Conservation (phyloP, 192 early-diverging fungal species). For the Gigaspora rosea region DNA sequence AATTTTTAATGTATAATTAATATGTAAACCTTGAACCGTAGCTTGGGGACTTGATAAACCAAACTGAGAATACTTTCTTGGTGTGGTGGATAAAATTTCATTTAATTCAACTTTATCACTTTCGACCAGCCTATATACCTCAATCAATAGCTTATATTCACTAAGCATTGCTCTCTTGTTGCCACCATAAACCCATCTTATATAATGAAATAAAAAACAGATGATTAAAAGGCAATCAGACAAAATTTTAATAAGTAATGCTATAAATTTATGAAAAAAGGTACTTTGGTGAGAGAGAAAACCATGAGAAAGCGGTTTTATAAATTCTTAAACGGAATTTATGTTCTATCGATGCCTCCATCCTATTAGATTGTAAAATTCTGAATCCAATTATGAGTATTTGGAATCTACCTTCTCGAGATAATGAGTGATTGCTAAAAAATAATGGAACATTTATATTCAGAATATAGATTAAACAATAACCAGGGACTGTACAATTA, state of each 20-base stretch:
- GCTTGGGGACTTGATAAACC: slow-evolving; percentile 39
- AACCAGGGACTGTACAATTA: not conserved
- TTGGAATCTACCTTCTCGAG: slow-evolving; percentile 78
- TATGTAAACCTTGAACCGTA: slow-evolving; percentile 36
- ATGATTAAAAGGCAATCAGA: not conserved
- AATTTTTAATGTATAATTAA: not conserved
- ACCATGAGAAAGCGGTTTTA: slow-evolving; percentile 81
- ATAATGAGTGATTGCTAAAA: slow-evolving; percentile 65
- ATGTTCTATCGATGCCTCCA: slow-evolving; percentile 65
- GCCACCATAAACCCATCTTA: slow-evolving; percentile 76
- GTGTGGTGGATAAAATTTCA: slow-evolving; percentile 48
- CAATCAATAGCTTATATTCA: slow-evolving; percentile 68
- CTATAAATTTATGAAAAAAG: slow-evolving; percentile 37
- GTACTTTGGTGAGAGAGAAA: slow-evolving; percentile 67
- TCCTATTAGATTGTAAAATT: slow-evolving; percentile 67
- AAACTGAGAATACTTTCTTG: slow-evolving; percentile 37
- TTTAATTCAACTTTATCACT: slow-evolving; percentile 62
- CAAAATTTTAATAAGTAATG: slow-evolving; percentile 31
- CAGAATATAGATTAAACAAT: not conserved
- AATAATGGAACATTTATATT: not conserved
- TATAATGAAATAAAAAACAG: not conserved
- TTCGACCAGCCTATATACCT: slow-evolving; percentile 61
- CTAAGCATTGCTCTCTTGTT: slow-evolving; percentile 62
- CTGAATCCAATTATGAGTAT: slow-evolving; percentile 75
- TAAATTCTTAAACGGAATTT: slow-evolving; percentile 69